Base-by-base conservation (phyloP, 805 yeast genomes). In the Candida sanyiensis region DNA sequence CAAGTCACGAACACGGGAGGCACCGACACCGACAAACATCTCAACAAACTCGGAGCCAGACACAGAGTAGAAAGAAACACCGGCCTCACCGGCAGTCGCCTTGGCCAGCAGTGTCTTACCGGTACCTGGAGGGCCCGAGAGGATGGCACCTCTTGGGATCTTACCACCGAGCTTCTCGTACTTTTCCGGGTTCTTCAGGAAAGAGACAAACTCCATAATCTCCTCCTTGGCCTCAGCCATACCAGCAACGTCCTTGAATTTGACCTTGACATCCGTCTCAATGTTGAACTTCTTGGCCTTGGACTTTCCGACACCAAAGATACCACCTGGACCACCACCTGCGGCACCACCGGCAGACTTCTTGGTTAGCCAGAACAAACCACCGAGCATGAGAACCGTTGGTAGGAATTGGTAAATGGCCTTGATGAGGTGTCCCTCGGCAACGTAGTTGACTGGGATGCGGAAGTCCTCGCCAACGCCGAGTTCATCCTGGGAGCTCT, bases 21-120 rank as follows among this genome's bases (percentile, higher is more conserved):
- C 97, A 67, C 98, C 98, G 18, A 90, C 97, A 70, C 98, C 98
- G 22, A 89, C 97, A 69, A 88, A 93, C 97, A 90, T 93, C 61
- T 90, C 97, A 11, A 93, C 96, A 51, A 90, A 90, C 62, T 90
- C 98, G 6, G 97, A 89, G 47, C 98, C 98, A 1, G 96, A 85
- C 15, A 93, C 97, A 12, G 95, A 84, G 53, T 80, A 80, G 59
- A 93, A 93, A 30, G 99, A 97, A 28, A 93, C 98, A 41, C 93
- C 95, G 0, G 99, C 98, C 62, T 93, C 99, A 49, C 98, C 98
- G 2, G 98, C 98, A 35, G 97, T 93, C 5, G 99, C 99, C 58
- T 87, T 90, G 10, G 99, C 99, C 36, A 93, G 67, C 38, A 93
- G 69, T 1, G 99, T 93, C 61, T 93, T 93, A 77, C 99, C 99